Percentiles rank a stretch among this genome's conserved stretches.
Conservation (phyloP, 345 rosid species). For the Ceriops zippeliana region DNA sequence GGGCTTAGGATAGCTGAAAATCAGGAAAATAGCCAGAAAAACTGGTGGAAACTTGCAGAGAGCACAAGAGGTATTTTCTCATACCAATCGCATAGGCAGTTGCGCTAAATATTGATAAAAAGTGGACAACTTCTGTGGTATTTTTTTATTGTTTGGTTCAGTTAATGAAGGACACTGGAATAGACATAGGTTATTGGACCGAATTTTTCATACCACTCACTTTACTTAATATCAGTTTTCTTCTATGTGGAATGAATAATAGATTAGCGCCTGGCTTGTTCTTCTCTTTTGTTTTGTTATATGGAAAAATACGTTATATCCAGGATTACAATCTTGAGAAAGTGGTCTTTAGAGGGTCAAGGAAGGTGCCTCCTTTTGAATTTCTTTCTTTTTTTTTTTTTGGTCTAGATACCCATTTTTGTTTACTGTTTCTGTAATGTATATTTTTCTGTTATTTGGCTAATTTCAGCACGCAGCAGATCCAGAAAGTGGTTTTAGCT, state of each 20-base stretch:
- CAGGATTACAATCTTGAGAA: slow-evolving; percentile 92
- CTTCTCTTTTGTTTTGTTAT: slow-evolving; percentile 23
- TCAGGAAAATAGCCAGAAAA: slow-evolving; percentile 91
- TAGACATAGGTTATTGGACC: neutral
- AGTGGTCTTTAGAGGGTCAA: slow-evolving; percentile 89
- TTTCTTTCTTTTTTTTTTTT: neutral
- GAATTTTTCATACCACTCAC: neutral
- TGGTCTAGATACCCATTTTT: neutral
- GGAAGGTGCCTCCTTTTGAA: slow-evolving; percentile 49
- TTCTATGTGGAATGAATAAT: neutral
- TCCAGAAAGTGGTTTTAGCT: slow-evolving; percentile 86
- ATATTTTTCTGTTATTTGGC: slow-evolving; percentile 9
- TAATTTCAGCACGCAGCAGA: slow-evolving; percentile 66
- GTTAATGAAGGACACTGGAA: neutral
- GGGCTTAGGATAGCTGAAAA: slow-evolving; percentile 92
- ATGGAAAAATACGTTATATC: slow-evolving; percentile 92
- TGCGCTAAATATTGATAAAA: neutral
- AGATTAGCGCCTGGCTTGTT: neutral
- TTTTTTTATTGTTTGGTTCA: neutral
- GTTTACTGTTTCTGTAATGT: slow-evolving; percentile 9
- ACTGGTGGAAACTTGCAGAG: slow-evolving; percentile 91
- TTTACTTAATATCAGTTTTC: neutral
- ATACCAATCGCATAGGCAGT: neutral
- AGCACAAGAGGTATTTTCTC: slow-evolving; percentile 74
- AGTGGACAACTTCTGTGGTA: neutral